A percentile compares a stretch with the other conserved stretches of the same genome.
Conservation (phyloP, 108 stramenopile genomes). For the Nitzschia sp. region DNA sequence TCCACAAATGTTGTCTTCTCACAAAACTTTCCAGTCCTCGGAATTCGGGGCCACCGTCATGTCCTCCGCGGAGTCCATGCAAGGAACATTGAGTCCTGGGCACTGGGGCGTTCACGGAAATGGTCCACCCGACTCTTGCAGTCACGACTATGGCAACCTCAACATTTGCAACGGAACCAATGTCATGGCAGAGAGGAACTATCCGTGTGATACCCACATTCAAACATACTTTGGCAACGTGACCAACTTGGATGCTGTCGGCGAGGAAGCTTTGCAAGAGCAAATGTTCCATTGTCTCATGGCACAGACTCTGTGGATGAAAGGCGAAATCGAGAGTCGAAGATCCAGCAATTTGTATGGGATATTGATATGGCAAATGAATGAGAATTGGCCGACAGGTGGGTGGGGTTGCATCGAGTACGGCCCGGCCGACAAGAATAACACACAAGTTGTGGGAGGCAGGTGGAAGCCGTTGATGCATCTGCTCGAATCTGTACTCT, state of each 20-base stretch:
- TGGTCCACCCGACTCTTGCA: slow-evolving; percentile 37
- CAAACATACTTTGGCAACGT: slow-evolving; percentile 40
- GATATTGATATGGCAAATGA: slow-evolving; percentile 58
- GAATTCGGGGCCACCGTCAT: slow-evolving; percentile 55
- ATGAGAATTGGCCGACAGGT: slow-evolving; percentile 73
- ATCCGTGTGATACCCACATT: slow-evolving; percentile 58
- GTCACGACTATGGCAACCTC: slow-evolving; percentile 26
- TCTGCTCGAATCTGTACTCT: slow-evolving; percentile 32
- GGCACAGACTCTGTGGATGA: slow-evolving; percentile 56
- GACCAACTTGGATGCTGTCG: slow-evolving; percentile 12
- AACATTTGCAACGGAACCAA: slow-evolving; percentile 52
- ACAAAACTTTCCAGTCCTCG: slow-evolving; percentile 16
- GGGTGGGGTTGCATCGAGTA: slow-evolving; percentile 66
- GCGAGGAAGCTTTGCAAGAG: slow-evolving; percentile 33
- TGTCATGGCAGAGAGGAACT: slow-evolving; percentile 62
- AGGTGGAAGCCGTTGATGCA: slow-evolving; percentile 60
- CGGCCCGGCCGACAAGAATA: slow-evolving; percentile 12
- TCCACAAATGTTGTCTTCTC: too few relatives aligned
- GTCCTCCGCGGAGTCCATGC: slow-evolving; percentile 62
- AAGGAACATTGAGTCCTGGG: slow-evolving; percentile 25
- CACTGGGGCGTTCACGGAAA: slow-evolving; percentile 56
- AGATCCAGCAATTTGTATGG: slow-evolving; percentile 50
- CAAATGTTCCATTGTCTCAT: slow-evolving; percentile 63
- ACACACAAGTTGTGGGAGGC: slow-evolving; percentile 44
- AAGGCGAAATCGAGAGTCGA: slow-evolving; percentile 39